phyloP scores from a whole-genome alignment of 345 rosid genomes.

The Aegle marmelos region DNA sequence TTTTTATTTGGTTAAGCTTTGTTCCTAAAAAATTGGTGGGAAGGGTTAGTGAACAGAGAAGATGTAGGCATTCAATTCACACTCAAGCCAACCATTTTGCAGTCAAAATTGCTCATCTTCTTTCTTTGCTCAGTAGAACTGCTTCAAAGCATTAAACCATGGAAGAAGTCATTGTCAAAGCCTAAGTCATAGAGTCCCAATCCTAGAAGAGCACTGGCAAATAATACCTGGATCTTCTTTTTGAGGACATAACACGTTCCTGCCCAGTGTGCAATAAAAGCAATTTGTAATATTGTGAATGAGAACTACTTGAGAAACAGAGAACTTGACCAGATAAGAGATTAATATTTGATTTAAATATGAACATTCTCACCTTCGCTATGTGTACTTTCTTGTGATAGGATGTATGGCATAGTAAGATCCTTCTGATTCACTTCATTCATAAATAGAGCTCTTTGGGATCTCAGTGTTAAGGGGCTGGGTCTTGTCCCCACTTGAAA shows the following conservation, averaged over 20 bases:
- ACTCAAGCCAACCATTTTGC: neutral
- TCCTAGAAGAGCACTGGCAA: conserved; percentile 47
- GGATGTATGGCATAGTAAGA: conserved; percentile 9
- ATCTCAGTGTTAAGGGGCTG: conserved; percentile 16
- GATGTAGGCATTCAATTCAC: neutral
- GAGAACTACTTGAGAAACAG: conserved; percentile 14
- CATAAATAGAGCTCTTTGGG: conserved; percentile 36
- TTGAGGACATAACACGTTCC: conserved; percentile 34
- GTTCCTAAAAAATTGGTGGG: neutral
- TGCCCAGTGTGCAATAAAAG: conserved; percentile 24
- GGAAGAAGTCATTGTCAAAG: conserved; percentile 62
- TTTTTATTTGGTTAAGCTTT: neutral
- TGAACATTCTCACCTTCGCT: conserved; percentile 36
- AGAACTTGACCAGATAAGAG: neutral
- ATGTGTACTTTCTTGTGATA: conserved; percentile 20
- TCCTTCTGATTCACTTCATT: conserved; percentile 14
- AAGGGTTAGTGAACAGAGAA: neutral
- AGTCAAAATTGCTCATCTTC: neutral
- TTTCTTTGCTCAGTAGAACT: conserved; percentile 1
- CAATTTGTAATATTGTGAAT: conserved; percentile 8
- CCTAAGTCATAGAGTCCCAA: conserved; percentile 57
- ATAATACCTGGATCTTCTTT: conserved; percentile 36
- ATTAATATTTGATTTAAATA: conserved; percentile 12
- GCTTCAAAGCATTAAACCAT: conserved; percentile 47
- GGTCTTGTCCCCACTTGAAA: conserved; percentile 8